phyloP scores from a whole-genome alignment of 1,139 yeast genomes.

The Yueomyces sp. region DNA sequence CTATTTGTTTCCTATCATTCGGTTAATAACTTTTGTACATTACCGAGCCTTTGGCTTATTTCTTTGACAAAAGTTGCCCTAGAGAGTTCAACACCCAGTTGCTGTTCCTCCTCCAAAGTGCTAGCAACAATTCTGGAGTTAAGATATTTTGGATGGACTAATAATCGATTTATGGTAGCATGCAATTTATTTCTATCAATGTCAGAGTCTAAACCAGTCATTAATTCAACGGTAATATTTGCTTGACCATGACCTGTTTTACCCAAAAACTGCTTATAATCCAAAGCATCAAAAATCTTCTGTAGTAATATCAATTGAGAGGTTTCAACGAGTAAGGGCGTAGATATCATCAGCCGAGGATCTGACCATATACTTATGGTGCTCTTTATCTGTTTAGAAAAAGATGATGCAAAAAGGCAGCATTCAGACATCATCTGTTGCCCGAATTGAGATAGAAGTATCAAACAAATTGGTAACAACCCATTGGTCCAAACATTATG shows the following conservation, averaged over 20 bases:
- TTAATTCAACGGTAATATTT: constrained; percentile 22
- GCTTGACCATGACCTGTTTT: constrained; percentile 8
- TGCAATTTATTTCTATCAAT: constrained; percentile 45
- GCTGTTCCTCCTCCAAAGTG: constrained; percentile 48
- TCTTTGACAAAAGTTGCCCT: constrained; percentile 34
- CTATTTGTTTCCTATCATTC: no score
- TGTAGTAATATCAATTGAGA: constrained; percentile 60
- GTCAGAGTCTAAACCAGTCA: constrained; percentile 53
- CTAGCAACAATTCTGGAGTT: constrained; percentile 57
- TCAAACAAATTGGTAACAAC: constrained; percentile 53
- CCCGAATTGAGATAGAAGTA: constrained; percentile 52
- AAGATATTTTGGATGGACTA: constrained; percentile 78
- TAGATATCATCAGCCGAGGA: constrained; percentile 47
- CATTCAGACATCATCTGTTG: constrained; percentile 52
- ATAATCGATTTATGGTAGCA: constrained; percentile 50
- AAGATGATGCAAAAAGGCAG: constrained; percentile 49
- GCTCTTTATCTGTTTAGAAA: constrained; percentile 50
- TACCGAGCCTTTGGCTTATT: constrained; percentile 43
- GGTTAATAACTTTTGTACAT: constrained; percentile 33
- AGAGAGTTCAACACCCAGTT: constrained; percentile 35
- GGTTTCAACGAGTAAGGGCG: constrained; percentile 65
- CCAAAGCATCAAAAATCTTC: constrained; percentile 40
- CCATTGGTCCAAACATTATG: constrained; percentile 80
- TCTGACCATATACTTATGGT: constrained; percentile 63
- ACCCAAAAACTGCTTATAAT: constrained; percentile 32